Conservation (phyloP, 2,329 filamentous ascomycete species). For the Sporothrix luriei region DNA sequence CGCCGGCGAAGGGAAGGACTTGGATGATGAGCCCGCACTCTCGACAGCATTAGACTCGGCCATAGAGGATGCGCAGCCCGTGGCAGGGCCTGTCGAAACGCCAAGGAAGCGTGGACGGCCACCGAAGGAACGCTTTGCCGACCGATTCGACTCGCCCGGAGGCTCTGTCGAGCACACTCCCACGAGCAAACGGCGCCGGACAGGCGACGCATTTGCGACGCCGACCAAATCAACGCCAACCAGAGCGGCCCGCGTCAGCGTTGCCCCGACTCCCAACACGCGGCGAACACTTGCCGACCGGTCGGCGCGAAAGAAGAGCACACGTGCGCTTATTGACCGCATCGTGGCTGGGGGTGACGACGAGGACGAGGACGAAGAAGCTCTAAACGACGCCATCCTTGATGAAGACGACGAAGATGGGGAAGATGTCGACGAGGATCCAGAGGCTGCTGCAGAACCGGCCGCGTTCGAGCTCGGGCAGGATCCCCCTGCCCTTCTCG, state of each 20-base stretch:
- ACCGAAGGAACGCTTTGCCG: conserved; percentile 20
- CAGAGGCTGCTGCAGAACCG: conserved; percentile 48
- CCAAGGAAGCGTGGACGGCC: conserved; percentile 25
- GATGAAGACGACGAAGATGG: conserved; percentile 47
- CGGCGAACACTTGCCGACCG: conserved; percentile 73
- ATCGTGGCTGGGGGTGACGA: conserved; percentile 64
- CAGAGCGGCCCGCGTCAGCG: conserved; percentile 34
- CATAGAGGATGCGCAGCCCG: neutral
- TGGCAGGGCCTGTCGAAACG: neutral
- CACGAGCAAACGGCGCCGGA: conserved; percentile 32
- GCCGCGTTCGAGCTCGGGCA: conserved; percentile 35
- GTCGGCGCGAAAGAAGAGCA: conserved; percentile 85
- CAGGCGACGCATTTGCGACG: conserved; percentile 32
- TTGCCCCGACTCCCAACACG: conserved; percentile 57
- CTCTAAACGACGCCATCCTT: conserved; percentile 69
- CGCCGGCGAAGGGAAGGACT: neutral
- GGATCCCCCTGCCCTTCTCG: conserved; percentile 38
- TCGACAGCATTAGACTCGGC: neutral
- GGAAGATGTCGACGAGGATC: conserved; percentile 44
- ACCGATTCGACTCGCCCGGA: conserved; percentile 20
- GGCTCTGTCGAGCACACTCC: conserved; percentile 25
- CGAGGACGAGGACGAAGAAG: conserved; percentile 72
- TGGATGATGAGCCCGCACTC: neutral
- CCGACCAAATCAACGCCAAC: conserved; percentile 42
- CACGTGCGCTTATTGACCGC: conserved; percentile 72